These are phyloP conservation scores for Phaeosphaeriaceae sp. DNA, from an alignment of 2,329 filamentous ascomycete species.

Conservation along the genomic window DNA sequence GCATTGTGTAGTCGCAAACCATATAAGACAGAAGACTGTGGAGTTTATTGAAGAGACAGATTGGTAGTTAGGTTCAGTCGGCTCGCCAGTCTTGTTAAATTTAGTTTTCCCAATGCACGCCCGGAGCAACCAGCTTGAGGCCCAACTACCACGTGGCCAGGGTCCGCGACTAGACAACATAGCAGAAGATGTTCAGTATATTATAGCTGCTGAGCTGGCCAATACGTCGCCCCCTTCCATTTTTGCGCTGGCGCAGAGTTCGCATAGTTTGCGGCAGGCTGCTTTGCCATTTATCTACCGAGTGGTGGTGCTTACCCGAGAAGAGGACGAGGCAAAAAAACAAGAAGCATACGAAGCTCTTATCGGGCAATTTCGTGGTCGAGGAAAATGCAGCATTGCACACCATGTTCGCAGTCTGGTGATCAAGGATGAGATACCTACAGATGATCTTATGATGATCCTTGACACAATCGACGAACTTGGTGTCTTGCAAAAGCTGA, in stretches of 20 bases:
- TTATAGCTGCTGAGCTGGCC: constrained; percentile 7
- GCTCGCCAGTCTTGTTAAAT: neutral
- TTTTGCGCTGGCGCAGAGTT: constrained; percentile 4
- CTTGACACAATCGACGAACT: constrained; percentile 4
- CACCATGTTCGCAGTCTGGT: constrained; percentile 12
- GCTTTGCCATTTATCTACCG: constrained; percentile 11
- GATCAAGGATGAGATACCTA: constrained; percentile 9
- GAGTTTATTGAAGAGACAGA: neutral
- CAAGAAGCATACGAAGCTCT: constrained; percentile 3
- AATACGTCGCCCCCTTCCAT: constrained; percentile 1
- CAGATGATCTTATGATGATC: constrained; percentile 11
- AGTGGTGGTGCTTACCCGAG: constrained; percentile 1
- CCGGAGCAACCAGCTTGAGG: neutral
- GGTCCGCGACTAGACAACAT: neutral
- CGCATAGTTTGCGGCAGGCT: constrained; percentile 3
- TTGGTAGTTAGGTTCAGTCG: neutral
- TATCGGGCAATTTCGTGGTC: constrained; percentile 1
- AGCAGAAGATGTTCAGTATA: constrained; percentile 12
- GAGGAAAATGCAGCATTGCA: constrained; percentile 2
- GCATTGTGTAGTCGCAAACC: too few relatives aligned
- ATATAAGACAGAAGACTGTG: too few relatives aligned
- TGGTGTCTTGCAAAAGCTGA: constrained; percentile 3
- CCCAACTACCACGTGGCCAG: neutral
- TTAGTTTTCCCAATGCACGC: neutral
- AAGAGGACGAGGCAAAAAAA: neutral